Percentiles rank a stretch among this genome's conserved stretches.
These are phyloP conservation scores for Bipolaris victoriae DNA, from an alignment of 2,329 filamentous ascomycete genomes.

Conservation along the genomic window DNA sequence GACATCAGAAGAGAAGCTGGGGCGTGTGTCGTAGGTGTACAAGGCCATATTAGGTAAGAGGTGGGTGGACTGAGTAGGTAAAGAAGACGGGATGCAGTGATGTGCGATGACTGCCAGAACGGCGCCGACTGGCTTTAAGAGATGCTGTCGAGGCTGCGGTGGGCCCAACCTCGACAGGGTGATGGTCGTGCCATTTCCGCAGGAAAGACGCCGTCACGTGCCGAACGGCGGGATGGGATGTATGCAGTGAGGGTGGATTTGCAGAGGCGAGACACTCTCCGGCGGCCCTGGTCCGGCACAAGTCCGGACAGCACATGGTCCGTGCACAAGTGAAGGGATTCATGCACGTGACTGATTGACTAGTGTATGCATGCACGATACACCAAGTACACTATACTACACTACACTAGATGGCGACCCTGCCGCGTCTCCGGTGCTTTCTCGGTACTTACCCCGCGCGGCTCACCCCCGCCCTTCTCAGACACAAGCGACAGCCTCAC, in stretches of 20 bases:
- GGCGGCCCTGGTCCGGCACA: neutral
- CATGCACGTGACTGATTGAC: neutral
- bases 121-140: neutral
- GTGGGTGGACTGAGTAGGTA: neutral
- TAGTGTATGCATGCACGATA: too few relatives aligned
- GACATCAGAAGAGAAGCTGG: neutral
- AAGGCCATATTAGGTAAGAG: neutral
- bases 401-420: neutral
- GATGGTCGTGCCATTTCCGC: slow-evolving; percentile 1
- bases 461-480: neutral
- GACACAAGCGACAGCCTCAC: neutral
- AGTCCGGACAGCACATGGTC: neutral
- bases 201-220: neutral
- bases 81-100: neutral
- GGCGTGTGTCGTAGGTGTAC: slow-evolving; percentile 1
- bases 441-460: neutral
- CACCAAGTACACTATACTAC: too few relatives aligned
- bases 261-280: neutral
- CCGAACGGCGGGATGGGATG: neutral
- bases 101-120: neutral
- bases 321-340: neutral
- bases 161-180: neutral
- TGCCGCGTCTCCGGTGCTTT: neutral
- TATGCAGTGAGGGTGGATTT: neutral
- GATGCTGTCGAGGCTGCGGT: neutral